These are phyloP conservation scores for Paramyrothecium sp. DNA, from an alignment of 2,329 filamentous ascomycete genomes.

Conservation along the genomic window DNA sequence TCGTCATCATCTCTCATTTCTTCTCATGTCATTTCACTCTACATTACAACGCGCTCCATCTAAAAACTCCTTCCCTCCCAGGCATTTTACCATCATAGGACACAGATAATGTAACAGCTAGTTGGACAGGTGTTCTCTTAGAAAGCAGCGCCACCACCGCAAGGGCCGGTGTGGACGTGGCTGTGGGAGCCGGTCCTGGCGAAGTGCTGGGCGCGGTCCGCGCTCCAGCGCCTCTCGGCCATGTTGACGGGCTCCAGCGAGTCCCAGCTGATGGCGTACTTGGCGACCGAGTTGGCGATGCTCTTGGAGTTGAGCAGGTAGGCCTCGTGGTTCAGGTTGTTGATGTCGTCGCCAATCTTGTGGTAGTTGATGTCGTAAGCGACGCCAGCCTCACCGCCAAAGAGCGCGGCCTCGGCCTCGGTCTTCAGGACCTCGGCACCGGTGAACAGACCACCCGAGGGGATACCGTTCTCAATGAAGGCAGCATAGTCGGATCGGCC, in stretches of 20 bases:
- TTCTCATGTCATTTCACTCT: too few relatives aligned
- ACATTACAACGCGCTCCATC: neutral
- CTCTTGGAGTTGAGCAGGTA: constrained; percentile 43
- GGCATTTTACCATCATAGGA: neutral
- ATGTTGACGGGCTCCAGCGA: constrained; percentile 25
- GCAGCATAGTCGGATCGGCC: constrained; percentile 67
- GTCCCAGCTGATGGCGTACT: constrained; percentile 37
- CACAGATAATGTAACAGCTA: neutral
- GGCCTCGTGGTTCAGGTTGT: constrained; percentile 38
- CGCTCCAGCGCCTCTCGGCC: constrained; percentile 25
- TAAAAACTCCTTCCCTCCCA: neutral
- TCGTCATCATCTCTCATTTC: too few relatives aligned
- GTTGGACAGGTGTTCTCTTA: neutral
- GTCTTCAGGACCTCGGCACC: constrained; percentile 66
- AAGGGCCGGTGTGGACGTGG: constrained; percentile 1
- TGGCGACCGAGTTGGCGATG: constrained; percentile 39
- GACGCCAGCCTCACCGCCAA: constrained; percentile 59
- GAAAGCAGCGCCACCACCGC: constrained; percentile 3
- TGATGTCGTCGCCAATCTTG: constrained; percentile 38
- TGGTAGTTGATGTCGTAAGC: constrained; percentile 47
- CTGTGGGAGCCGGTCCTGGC: constrained; percentile 15
- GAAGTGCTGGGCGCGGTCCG: constrained; percentile 24
- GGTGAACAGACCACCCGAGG: constrained; percentile 67
- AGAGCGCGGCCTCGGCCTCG: constrained; percentile 53
- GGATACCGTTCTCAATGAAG: constrained; percentile 65